A percentile compares a stretch with the other conserved stretches of the same genome.
Conservation (phyloP, 2,329 filamentous ascomycete species). For the Colletotrichum incanum region DNA sequence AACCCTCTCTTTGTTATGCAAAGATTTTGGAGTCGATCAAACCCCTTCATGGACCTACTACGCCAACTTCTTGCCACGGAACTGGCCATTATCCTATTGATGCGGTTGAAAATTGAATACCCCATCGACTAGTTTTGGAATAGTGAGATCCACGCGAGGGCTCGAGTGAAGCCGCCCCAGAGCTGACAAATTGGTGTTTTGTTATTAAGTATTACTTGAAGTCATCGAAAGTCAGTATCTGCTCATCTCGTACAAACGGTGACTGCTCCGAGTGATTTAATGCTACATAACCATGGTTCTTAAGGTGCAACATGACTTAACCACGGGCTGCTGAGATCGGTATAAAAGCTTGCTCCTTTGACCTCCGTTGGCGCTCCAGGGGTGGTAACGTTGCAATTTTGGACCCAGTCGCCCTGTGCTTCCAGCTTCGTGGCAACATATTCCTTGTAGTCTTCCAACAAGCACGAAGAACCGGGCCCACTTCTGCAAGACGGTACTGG, state of each 20-base stretch:
- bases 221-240: background rate
- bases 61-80: no score
- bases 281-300: background rate
- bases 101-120: no score
- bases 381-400: constrained; percentile 63
- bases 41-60: no score
- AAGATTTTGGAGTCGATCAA: no score
- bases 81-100: no score
- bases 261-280: background rate
- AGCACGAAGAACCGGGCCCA: constrained; percentile 70
- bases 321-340: constrained; percentile 53
- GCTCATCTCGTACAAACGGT: background rate
- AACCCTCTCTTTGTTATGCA: no score
- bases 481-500: constrained; percentile 68
- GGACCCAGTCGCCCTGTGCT: constrained; percentile 65
- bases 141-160: no score
- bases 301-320: constrained; percentile 31
- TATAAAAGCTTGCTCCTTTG: constrained; percentile 66
- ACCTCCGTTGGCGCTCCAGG: constrained; percentile 57
- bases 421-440: constrained; percentile 63
- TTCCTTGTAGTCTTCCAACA: constrained; percentile 60
- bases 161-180: background rate
- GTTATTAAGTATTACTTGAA: background rate
- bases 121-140: no score
- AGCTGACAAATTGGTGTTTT: background rate